Percentiles rank a stretch among this genome's conserved stretches.
Evolutionary conservation across 768 basidiomycete genomes (phyloP).

Genomic region (Leccinum aurantiacum): DNA sequence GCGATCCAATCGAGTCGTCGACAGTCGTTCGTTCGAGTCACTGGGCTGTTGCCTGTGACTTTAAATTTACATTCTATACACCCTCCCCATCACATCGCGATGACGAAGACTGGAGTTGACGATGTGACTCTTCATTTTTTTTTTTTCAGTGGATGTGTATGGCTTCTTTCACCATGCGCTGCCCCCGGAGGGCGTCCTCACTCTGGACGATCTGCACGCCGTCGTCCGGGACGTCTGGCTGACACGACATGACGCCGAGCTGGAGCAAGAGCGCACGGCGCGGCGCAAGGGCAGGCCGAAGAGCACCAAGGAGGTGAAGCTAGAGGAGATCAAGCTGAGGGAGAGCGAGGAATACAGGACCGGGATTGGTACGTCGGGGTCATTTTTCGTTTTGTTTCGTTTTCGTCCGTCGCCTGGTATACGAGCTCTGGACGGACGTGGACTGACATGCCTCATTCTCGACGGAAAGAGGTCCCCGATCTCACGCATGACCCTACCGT

Average conservation of each 20-base stretch:
- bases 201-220: slow-evolving; percentile 64
- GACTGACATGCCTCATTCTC: not conserved
- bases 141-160: slow-evolving; percentile 54
- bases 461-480: slow-evolving; percentile 67
- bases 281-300: slow-evolving; percentile 78
- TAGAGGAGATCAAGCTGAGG: slow-evolving; percentile 69
- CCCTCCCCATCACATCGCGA: not conserved
- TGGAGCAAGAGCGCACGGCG: slow-evolving; percentile 57
- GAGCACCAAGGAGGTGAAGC: slow-evolving; percentile 58
- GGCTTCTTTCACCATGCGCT: slow-evolving; percentile 75
- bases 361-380: slow-evolving; percentile 64
- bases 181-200: slow-evolving; percentile 56
- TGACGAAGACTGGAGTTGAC: not conserved
- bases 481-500: slow-evolving; percentile 72
- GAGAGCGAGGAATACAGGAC: slow-evolving; percentile 77
- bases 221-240: slow-evolving; percentile 71
- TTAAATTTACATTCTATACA: not conserved
- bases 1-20: not conserved
- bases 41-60: not conserved
- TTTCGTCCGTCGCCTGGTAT: not conserved
- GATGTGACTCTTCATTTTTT: not conserved
- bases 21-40: not conserved
- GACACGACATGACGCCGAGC: slow-evolving; percentile 63
- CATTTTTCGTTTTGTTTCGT: not conserved
- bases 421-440: not conserved